phyloP scores from a whole-genome alignment of 2,329 filamentous ascomycete species.

The Hypoxylon sp. region DNA sequence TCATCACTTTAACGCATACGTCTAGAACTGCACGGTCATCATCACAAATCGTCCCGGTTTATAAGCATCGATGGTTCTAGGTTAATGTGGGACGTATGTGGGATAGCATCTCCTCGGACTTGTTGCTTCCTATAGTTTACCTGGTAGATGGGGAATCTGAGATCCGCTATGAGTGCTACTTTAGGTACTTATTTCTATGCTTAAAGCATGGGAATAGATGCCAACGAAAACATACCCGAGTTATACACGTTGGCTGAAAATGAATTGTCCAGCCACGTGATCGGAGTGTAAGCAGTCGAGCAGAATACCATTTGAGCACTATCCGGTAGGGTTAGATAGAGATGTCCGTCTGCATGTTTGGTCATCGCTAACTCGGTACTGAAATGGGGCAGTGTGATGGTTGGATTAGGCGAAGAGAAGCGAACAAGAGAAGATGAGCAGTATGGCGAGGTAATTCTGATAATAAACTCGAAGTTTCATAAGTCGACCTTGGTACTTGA shows the following conservation, averaged over 20 bases:
- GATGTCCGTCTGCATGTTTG: conserved; percentile 8
- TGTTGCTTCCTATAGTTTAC: neutral
- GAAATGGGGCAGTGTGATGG: neutral
- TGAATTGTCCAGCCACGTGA: neutral
- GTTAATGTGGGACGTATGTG: conserved; percentile 4
- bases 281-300: neutral
- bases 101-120: neutral
- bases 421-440: too few species aligned
- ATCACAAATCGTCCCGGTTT: neutral
- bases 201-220: neutral
- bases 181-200: neutral
- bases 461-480: neutral
- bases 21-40: neutral
- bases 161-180: too few species aligned
- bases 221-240: neutral
- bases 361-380: neutral
- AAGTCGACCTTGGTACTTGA: neutral
- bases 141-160: neutral
- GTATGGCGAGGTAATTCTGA: neutral
- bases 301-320: neutral
- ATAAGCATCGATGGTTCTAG: conserved; percentile 2
- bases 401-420: too few species aligned
- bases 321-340: neutral
- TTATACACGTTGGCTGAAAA: neutral
- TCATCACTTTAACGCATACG: neutral